Base-by-base conservation (phyloP, 1,284 basidiomycete genomes). In the Ceratobasidium sp. region DNA sequence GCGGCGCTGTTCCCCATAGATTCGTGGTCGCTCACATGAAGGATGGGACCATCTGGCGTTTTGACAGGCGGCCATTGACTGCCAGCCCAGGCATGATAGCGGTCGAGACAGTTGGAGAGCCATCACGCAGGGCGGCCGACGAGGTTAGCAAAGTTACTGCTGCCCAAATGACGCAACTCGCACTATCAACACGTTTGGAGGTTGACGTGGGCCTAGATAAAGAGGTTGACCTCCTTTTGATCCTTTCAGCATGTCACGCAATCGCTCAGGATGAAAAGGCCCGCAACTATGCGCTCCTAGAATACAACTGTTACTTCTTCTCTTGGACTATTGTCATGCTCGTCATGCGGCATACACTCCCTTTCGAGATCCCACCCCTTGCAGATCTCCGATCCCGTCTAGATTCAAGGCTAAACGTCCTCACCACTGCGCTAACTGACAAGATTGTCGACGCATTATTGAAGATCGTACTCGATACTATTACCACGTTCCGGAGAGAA, bases 241-340 rank as follows among this genome's bases (percentile, higher is more conserved):
- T 38, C 38, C 38, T 38, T 38, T 38, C 38, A 8, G 38, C 38
- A 38, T 38, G 38, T 38, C 38, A 54, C 16, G 59, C 71, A 5
- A 41, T 75, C 2, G 18, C 71, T 30, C 27, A 55, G 27, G 60
- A 75, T 30, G 30, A 30, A 16, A 55, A 64, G 41, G 60, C 60
- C 2, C n/a, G 35, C 38, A 44, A 41, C 20, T 64, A 64, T 44
- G 60, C 59, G 18, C 60, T 74, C 3, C 23, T n/a, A n/a, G n/a
- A 30, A 18, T 74, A 74, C 48, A 74, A 74, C 35, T 74, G 71
- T 30, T 74, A 74, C 20, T 74, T 74, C 30, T 74, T 74, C 41
- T 0, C 27, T 2, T 30, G 27, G 27, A 7, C 60, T 8, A 65
- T 75, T 12, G 35, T 33, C 12, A 75, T 75, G 71, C 8, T 75